Evolutionary conservation across 2,329 filamentous ascomycete genomes (phyloP).

Genomic region (Fusarium musae): DNA sequence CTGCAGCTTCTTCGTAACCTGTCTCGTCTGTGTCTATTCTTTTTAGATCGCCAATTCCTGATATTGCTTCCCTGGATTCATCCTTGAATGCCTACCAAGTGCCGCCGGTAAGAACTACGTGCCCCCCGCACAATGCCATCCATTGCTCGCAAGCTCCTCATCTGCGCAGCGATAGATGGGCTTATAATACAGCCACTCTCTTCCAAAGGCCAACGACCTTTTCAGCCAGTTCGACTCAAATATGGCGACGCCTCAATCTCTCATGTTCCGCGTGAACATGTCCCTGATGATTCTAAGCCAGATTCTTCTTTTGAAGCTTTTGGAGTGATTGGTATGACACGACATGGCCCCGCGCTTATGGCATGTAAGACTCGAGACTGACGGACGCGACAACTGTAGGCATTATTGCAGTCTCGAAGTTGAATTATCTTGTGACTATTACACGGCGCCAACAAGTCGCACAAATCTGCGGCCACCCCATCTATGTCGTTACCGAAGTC

Average conservation of each 20-base stretch:
- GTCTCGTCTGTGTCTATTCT: conserved; percentile 1
- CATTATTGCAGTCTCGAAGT: conserved; percentile 82
- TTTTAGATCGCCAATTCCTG: conserved; percentile 2
- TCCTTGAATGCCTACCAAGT: conserved; percentile 15
- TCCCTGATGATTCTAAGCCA: conserved; percentile 56
- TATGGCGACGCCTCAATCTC: conserved; percentile 70
- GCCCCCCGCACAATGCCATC: conserved; percentile 70
- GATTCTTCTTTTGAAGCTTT: conserved; percentile 68
- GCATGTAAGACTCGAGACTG: conserved; percentile 19
- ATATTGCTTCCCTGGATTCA: conserved; percentile 1
- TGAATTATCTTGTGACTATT: conserved; percentile 88
- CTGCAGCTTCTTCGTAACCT: conserved; percentile 1
- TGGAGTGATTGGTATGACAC: conserved; percentile 64
- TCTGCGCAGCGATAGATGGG: conserved; percentile 85
- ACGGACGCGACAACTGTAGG: conserved; percentile 62
- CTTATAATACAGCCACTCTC: conserved; percentile 81
- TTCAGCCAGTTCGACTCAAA: conserved; percentile 72
- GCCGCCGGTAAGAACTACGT: conserved; percentile 16
- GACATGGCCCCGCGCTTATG: conserved; percentile 17
- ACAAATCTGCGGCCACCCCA: conserved; percentile 80
- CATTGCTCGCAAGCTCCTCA: conserved; percentile 80
- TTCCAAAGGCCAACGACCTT: conserved; percentile 65
- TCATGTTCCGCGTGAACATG: conserved; percentile 56
- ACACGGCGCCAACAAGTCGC: conserved; percentile 89
- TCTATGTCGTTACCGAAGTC: conserved; percentile 90